Evolutionary conservation across 257 asterid genomes (phyloP).

Genomic region (Solanum paucissectum): DNA sequence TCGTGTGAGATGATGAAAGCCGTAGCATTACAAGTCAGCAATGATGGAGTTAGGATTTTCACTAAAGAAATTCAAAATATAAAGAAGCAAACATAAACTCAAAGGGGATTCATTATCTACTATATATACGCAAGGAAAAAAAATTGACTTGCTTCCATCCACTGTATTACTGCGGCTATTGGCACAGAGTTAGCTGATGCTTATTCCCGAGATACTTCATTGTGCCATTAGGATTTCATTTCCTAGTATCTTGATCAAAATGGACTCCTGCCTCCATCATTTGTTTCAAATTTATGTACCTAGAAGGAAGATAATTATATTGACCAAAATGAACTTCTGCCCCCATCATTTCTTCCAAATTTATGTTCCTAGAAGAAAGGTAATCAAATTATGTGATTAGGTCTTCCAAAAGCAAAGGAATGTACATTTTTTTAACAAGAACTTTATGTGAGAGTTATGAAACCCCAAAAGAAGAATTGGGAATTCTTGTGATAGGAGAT

Average conservation of each 20-base stretch:
- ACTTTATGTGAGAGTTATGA: not conserved
- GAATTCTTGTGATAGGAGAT: not conserved
- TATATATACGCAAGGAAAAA: not conserved
- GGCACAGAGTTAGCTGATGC: not conserved
- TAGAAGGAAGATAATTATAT: too few relatives aligned
- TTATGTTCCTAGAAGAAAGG: not conserved
- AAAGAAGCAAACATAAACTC: not conserved
- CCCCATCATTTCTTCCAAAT: not conserved
- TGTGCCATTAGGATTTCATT: not conserved
- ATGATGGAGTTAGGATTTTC: not conserved
- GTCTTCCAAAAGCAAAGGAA: not conserved
- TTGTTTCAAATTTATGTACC: not conserved
- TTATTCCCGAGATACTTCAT: not conserved
- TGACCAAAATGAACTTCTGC: not conserved
- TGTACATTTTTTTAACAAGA: too few relatives aligned
- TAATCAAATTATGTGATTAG: not conserved
- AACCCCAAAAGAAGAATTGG: not conserved
- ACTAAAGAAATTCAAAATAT: not conserved
- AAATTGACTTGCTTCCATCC: not conserved
- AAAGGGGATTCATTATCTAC: not conserved
- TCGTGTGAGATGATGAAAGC: not conserved
- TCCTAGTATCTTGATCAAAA: not conserved
- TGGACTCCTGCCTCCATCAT: not conserved
- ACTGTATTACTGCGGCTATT: not conserved
- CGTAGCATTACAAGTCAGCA: not conserved